Base-by-base conservation (phyloP, 2,329 filamentous ascomycete genomes). In the Furcasterigmium sp. region DNA sequence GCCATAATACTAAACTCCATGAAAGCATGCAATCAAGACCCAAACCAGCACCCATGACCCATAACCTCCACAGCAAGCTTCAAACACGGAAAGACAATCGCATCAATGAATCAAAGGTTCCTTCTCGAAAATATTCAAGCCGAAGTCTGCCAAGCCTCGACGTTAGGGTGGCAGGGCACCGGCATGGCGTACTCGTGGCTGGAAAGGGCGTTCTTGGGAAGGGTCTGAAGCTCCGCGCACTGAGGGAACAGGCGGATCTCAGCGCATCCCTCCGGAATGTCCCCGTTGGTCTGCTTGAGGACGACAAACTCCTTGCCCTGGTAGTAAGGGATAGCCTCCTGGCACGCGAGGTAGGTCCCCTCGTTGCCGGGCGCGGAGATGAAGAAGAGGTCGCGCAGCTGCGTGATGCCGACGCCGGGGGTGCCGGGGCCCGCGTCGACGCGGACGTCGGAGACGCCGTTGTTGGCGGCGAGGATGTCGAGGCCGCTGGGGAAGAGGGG, bases 341-440 rank as follows among this genome's bases (percentile, higher is more conserved):
- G 59, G 53, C 73, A 77, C 9, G 68, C 70, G 10, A 69, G 53
- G 44, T 60, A 74, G 1, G 58, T 62, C 8, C 63, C 57, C 4
- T 8, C 18, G 13, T 9, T 14, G 5, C 19, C 19, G 6, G 40
- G 32, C 4, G 55, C 58, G 3, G 36, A 19, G 18, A 69, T 50
- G 37, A 54, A 54, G 9, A 28, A 29, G 0, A 60, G 59, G 48
- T 62, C 60, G 3, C 64, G 64, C 43, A 63, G 60, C 29, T 32
- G 29, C 15, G 54, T 52, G 18, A 70, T 48, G 21, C 60, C 57
- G 5, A 68, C 54, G 25, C 64, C 63, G 3, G 55, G 44, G 2
- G 61, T 64, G 17, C 68, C 67, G 3, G 46, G 43, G 5, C 65
- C 69, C 11, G 55, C 62, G 48, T 63, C 56, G 39, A 63, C 53